Percentiles rank a stretch among this genome's conserved stretches.
Evolutionary conservation across 768 basidiomycete species (phyloP).

Genomic region (Rhodosporidiobolus odoratus): DNA sequence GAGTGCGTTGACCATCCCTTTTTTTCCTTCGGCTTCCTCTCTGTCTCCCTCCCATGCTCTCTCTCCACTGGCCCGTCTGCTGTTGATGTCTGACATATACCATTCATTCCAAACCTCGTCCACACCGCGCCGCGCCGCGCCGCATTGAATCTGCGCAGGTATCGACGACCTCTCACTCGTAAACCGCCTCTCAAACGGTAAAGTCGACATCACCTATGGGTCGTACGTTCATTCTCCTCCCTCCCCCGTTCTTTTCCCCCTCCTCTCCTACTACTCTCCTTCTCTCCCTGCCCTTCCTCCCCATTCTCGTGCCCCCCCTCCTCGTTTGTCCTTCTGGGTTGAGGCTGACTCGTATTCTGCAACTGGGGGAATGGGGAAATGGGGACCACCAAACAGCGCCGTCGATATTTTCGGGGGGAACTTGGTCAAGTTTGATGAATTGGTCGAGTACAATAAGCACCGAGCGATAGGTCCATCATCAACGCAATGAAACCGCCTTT

Average conservation of each 20-base stretch:
- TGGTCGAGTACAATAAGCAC: conserved; percentile 47
- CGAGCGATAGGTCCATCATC: no score
- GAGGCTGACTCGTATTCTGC: neutral
- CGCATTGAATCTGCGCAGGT: conserved; percentile 51
- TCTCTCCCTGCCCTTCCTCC: neutral
- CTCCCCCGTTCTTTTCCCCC: no score
- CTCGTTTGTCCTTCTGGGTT: neutral
- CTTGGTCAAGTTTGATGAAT: conserved; percentile 50
- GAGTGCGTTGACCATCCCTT: conserved; percentile 52
- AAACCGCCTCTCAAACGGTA: conserved; percentile 68
- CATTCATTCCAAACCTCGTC: no score
- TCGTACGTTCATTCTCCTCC: no score
- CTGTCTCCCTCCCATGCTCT: neutral
- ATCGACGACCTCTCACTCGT: conserved; percentile 76
- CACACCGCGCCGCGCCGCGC: neutral
- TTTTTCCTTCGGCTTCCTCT: neutral
- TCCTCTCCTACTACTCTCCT: no score
- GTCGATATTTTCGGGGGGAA: conserved; percentile 54
- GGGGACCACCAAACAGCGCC: conserved; percentile 42
- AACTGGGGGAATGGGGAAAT: neutral
- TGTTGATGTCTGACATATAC: neutral
- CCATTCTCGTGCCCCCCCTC: neutral
- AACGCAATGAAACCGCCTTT: no score
- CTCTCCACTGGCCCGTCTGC: neutral
- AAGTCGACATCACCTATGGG: conserved; percentile 80